Evolutionary conservation across 306 rosid species (phyloP), one percentile per base, ranked within the genome.

Genomic region (Luffa aegyptiaca): DNA sequence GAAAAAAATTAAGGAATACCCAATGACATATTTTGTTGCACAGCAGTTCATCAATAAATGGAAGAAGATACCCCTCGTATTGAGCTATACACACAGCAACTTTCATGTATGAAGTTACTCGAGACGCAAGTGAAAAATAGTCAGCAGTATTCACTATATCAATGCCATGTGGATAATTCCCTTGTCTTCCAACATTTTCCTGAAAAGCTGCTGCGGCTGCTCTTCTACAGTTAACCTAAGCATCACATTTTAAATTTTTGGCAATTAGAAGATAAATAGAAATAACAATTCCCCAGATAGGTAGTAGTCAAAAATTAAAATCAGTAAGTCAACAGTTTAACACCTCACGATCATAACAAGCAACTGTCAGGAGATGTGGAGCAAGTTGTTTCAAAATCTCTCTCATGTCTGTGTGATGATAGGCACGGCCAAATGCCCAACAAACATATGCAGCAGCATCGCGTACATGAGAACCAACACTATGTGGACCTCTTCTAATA

Each of bases 141-240:
- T 95, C 99, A 6, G 99, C 99, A 70, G 90, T 59, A 72, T 91
- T 95, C 83, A 95, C 96, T 76, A 93, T 95, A 85, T 93, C 99
- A 88, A 95, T 95, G 88, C 99, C 99, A 85, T 93, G 93, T 4
- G 96, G 96, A 85, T 87, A 93, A 85, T 85, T 93, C 80, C 99
- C 99, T 86, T 95, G 99, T 82, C 97, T 87, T 82, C 99, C 97
- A 89, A 93, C 97, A 83, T 95, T 95, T 90, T 95, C 99, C 84
- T 93, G 99, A 85, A 95, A 95, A 82, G 97, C 98, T 16, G 97
- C 97, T 8, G 98, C 97, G 39, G 97, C 98, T 75, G 98, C 98
- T 90, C 98, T 91, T 90, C 98, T 89, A 88, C 98, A 95, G 90
- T 93, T 95, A 80, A 95, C 98, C 98, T 95, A 83, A 53, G 84